A percentile compares a stretch with the other conserved stretches of the same genome.
Conservation (phyloP, 257 asterid genomes). For the Jacaranda copaia region DNA sequence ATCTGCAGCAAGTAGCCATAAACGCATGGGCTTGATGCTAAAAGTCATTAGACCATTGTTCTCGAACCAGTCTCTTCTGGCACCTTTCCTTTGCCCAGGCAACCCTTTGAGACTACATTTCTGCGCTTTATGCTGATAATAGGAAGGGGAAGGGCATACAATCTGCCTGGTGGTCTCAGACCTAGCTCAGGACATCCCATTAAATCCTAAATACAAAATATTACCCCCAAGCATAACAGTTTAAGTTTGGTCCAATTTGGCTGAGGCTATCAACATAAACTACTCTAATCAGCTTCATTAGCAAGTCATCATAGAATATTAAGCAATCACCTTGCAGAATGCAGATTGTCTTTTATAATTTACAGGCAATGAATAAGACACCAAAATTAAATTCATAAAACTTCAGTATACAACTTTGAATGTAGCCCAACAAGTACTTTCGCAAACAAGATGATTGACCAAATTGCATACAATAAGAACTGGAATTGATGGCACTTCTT, state of each 20-base stretch:
- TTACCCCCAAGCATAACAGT: neutral
- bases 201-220: neutral
- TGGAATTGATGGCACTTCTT: no score
- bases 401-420: no score
- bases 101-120: neutral
- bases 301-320: neutral
- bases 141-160: neutral
- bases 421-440: no score
- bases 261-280: neutral
- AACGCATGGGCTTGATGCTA: no score
- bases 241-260: neutral
- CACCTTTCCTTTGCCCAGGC: neutral
- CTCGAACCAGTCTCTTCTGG: neutral
- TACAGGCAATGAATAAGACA: no score
- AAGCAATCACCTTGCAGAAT: neutral
- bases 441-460: no score
- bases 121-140: neutral
- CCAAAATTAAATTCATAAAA: no score
- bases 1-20: no score
- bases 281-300: neutral
- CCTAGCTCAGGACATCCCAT: neutral
- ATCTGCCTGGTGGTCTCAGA: neutral
- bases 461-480: no score
- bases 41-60: neutral
- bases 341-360: no score